Conservation (phyloP, 192 early-diverging fungal species). For the Mortierella claussenii region DNA sequence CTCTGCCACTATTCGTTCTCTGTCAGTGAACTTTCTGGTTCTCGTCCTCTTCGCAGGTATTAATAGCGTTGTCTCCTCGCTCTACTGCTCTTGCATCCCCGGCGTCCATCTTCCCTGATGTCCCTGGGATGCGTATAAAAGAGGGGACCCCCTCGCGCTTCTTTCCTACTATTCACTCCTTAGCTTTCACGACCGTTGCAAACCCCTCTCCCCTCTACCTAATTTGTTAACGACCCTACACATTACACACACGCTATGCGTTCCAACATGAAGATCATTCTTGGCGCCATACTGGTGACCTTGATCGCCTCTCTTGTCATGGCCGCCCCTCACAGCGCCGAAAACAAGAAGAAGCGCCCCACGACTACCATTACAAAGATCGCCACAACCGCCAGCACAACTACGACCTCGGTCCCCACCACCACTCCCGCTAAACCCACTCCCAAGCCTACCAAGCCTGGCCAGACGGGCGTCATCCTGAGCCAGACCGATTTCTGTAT, state of each 20-base stretch:
- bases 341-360: slow-evolving; percentile 2
- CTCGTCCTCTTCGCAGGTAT: no score
- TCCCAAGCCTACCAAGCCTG: not conserved
- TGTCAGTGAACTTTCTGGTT: no score
- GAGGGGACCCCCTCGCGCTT: no score
- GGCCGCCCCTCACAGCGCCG: not conserved
- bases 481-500: slow-evolving; percentile 38
- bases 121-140: no score
- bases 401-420: not conserved
- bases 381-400: not conserved
- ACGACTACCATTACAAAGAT: not conserved
- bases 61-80: no score
- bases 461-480: slow-evolving; percentile 36
- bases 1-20: no score
- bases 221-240: not conserved
- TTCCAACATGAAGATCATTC: slow-evolving; percentile 11
- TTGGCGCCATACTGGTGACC: slow-evolving; percentile 18
- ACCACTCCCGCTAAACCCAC: slow-evolving; percentile 1
- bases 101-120: no score
- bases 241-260: not conserved
- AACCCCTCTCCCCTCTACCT: not conserved
- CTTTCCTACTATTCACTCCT: no score
- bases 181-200: no score
- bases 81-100: no score
- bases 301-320: slow-evolving; percentile 19